Conservation (phyloP, 2,329 filamentous ascomycete species). For the Fusarium temperatum region DNA sequence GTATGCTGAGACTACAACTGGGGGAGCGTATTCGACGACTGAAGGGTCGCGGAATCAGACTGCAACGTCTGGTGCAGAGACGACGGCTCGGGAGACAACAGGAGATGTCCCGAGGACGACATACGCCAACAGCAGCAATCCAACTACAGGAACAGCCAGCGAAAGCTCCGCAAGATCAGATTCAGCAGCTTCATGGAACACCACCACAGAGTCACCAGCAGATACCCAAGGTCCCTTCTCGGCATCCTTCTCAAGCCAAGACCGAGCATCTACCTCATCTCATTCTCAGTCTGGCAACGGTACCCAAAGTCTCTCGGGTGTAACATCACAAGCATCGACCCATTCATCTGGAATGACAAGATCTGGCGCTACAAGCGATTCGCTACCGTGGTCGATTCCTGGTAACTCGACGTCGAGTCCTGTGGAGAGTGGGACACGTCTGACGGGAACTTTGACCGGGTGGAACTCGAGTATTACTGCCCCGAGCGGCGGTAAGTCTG, state of each 20-base stretch:
- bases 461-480: conserved; percentile 28
- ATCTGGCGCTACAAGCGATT: background rate
- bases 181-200: conserved; percentile 3
- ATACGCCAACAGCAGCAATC: background rate
- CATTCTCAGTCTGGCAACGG: background rate
- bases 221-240: background rate
- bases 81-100: background rate
- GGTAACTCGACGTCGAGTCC: conserved; percentile 15
- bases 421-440: conserved; percentile 15
- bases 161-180: background rate
- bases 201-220: background rate
- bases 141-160: background rate
- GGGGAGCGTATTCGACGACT: background rate
- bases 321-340: background rate
- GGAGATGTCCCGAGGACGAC: background rate
- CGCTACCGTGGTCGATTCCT: conserved; percentile 16
- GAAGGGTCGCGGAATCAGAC: background rate
- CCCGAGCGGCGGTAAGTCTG: background rate
- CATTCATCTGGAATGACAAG: background rate
- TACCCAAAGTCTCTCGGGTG: background rate
- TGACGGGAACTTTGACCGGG: background rate
- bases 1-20: background rate
- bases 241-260: background rate
- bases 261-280: background rate
- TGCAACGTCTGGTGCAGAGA: background rate